phyloP scores from a whole-genome alignment of 768 basidiomycete species.

The Russula dissimulans region DNA sequence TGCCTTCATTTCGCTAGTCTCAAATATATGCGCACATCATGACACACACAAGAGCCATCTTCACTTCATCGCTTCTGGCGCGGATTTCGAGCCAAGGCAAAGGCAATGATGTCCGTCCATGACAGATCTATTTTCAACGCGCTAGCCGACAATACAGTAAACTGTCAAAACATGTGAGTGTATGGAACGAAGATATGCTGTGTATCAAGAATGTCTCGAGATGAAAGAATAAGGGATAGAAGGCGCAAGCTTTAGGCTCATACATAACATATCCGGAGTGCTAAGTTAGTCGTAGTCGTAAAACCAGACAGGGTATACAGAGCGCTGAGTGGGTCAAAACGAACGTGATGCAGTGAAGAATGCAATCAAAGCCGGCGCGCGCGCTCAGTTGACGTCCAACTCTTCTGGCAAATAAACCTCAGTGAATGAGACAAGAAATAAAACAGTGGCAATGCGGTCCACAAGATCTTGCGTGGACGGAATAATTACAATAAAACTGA shows the following conservation, averaged over 20 bases:
- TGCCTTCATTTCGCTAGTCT: no score
- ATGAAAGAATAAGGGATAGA: conserved; percentile 8
- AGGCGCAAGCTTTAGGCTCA: background rate
- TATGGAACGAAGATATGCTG: background rate
- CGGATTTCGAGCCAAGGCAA: no score
- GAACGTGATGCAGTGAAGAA: background rate
- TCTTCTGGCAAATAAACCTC: background rate
- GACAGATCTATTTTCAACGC: background rate
- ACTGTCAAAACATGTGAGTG: background rate
- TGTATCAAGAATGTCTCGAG: background rate
- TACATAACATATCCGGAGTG: background rate
- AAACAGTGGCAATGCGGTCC: background rate
- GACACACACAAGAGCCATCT: no score
- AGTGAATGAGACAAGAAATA: background rate
- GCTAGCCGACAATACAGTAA: conserved; percentile 2
- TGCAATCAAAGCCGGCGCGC: background rate
- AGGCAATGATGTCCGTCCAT: background rate
- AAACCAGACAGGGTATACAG: conserved; percentile 3
- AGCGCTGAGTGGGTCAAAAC: background rate
- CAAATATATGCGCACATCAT: no score
- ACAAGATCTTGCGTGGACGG: background rate
- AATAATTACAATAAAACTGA: background rate
- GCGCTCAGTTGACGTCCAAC: background rate
- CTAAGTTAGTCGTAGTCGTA: background rate
- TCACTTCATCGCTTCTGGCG: no score